phyloP scores from a whole-genome alignment of 2,329 filamentous ascomycete genomes.

The Uncinocarpus reesii region DNA sequence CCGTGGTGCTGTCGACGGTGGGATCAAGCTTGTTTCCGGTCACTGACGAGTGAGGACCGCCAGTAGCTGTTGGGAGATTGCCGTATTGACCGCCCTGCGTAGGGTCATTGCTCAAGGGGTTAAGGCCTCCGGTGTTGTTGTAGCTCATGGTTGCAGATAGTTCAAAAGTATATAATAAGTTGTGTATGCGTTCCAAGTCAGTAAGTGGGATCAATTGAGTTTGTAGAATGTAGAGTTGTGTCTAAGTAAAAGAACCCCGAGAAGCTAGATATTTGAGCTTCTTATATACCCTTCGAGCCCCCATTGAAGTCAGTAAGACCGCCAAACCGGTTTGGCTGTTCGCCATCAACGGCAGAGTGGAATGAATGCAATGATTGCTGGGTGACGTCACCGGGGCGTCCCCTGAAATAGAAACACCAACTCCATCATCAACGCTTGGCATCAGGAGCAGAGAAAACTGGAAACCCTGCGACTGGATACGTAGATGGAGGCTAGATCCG shows the following conservation, averaged over 20 bases:
- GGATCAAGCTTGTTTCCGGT: constrained; percentile 32
- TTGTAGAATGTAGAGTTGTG: constrained; percentile 2
- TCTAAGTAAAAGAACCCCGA: neutral
- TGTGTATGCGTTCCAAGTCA: neutral
- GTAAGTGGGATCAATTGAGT: neutral
- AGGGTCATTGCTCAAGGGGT: constrained; percentile 11
- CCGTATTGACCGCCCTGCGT: constrained; percentile 1
- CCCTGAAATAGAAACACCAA: neutral
- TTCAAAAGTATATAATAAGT: neutral
- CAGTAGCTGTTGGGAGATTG: constrained; percentile 12
- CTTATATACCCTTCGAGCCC: neutral
- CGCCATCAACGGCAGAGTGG: neutral
- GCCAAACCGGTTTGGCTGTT: constrained; percentile 1
- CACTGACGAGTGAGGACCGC: constrained; percentile 30
- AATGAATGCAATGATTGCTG: neutral
- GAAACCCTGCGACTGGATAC: neutral
- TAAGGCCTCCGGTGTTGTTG: constrained; percentile 6
- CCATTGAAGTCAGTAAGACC: neutral
- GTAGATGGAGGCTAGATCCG: neutral
- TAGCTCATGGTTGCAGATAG: constrained; percentile 7
- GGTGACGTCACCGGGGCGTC: neutral
- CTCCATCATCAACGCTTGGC: neutral
- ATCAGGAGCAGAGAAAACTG: neutral
- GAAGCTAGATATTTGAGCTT: neutral
- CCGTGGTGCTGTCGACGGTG: constrained; percentile 22